A percentile compares a stretch with the other conserved stretches of the same genome.
Conservation (phyloP, 805 yeast species). For the Candida arabinofermentans region DNA sequence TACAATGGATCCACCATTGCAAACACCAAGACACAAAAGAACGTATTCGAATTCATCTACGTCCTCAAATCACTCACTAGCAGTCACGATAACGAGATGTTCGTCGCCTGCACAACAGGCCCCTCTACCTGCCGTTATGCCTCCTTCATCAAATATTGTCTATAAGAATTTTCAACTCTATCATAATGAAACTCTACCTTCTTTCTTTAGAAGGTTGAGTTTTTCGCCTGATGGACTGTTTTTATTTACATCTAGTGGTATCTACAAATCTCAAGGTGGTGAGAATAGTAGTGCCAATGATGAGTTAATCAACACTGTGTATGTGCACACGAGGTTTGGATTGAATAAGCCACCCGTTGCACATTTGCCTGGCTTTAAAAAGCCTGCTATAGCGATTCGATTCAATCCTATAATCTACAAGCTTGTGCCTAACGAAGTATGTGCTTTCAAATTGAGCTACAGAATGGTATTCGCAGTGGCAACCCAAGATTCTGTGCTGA, state of each 20-base stretch:
- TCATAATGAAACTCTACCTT: constrained; percentile 83
- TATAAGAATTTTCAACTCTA: constrained; percentile 48
- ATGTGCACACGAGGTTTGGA: constrained; percentile 70
- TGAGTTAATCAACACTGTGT: constrained; percentile 58
- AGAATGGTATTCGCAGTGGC: constrained; percentile 90
- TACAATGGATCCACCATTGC: constrained; percentile 31
- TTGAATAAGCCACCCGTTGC: constrained; percentile 69
- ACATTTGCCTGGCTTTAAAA: constrained; percentile 71
- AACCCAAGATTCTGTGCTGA: constrained; percentile 75
- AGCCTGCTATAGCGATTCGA: constrained; percentile 79
- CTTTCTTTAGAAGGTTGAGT: constrained; percentile 81
- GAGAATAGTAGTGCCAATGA: constrained; percentile 7
- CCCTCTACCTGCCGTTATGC: constrained; percentile 48
- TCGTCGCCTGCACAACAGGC: constrained; percentile 21
- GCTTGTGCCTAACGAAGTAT: constrained; percentile 18
- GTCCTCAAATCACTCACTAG: constrained; percentile 30
- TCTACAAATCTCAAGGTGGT: constrained; percentile 35
- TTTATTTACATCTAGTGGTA: constrained; percentile 75
- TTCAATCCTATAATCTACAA: constrained; percentile 69
- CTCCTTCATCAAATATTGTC: constrained; percentile 26
- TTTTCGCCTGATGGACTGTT: constrained; percentile 90
- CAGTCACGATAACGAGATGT: constrained; percentile 22
- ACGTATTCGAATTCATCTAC: constrained; percentile 39
- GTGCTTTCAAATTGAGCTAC: constrained; percentile 59
- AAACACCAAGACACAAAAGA: constrained; percentile 34